These are phyloP conservation scores for Colletotrichum sp. DNA, from an alignment of 2,329 filamentous ascomycete species.

Conservation along the genomic window DNA sequence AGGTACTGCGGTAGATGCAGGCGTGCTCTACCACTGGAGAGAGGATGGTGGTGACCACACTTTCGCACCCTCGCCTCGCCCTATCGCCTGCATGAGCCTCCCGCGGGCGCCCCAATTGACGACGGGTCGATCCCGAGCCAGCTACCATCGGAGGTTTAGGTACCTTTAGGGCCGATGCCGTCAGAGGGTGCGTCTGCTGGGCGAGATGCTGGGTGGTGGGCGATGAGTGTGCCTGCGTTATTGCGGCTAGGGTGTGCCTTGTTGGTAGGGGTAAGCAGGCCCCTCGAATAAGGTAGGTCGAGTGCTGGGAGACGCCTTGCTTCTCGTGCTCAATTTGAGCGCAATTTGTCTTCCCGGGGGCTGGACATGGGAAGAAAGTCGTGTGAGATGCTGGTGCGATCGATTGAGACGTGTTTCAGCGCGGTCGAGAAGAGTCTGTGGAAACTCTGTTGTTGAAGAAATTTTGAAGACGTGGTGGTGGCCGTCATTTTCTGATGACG, in stretches of 20 bases:
- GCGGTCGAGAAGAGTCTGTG: neutral
- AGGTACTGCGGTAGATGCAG: neutral
- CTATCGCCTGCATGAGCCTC: conserved; percentile 9
- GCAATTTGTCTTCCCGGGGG: neutral
- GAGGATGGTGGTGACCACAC: neutral
- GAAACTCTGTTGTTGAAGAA: neutral
- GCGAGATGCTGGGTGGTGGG: neutral
- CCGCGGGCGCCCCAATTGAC: conserved; percentile 1
- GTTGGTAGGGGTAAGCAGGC: neutral
- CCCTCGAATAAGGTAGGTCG: neutral
- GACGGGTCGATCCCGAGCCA: conserved; percentile 8
- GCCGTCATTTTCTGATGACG: neutral
- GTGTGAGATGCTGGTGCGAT: neutral
- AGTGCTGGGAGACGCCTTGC: conserved; percentile 9
- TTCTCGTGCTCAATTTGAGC: neutral
- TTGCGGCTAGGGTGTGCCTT: conserved; percentile 8
- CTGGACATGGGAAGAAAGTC: neutral
- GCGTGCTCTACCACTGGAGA: neutral
- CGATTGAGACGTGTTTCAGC: neutral
- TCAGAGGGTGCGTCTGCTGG: neutral
- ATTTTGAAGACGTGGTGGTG: neutral
- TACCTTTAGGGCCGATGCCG: neutral
- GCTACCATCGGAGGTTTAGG: neutral
- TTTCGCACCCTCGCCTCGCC: neutral
- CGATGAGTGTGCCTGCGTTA: neutral